phyloP scores from a whole-genome alignment of 1,284 basidiomycete genomes.

The Takashimella koratensis region DNA sequence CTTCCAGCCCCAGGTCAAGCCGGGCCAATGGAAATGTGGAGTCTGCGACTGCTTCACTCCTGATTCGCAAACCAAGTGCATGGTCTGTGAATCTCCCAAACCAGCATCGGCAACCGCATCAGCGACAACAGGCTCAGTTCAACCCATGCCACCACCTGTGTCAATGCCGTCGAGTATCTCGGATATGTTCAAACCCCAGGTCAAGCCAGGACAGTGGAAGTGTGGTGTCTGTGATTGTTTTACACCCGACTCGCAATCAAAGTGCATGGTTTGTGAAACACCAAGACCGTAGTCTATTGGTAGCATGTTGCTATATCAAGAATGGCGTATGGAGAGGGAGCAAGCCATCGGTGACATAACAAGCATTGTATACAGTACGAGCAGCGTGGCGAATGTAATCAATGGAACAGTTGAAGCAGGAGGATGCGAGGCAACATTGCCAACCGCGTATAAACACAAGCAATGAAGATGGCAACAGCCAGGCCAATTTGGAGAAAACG shows the following conservation, averaged over 20 bases:
- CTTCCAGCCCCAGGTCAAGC: neutral
- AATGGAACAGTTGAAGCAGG: no score
- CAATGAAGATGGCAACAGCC: no score
- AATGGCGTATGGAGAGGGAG: no score
- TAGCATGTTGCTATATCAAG: no score
- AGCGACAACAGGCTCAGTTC: neutral
- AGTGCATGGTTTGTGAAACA: neutral
- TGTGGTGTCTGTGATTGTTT: neutral
- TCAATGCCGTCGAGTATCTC: neutral
- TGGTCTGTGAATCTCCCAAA: neutral
- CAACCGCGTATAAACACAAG: no score
- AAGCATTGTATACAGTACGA: no score
- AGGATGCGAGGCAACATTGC: no score
- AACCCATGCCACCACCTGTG: neutral
- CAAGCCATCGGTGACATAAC: no score
- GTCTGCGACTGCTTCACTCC: neutral
- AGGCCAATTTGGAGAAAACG: no score
- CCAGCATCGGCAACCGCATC: neutral
- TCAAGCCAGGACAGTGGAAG: neutral
- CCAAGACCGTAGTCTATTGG: no score
- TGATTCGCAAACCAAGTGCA: neutral
- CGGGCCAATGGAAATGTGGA: neutral
- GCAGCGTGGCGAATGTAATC: no score
- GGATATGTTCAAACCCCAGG: neutral
- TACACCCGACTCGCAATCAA: neutral